These are phyloP conservation scores for Plectosphaerella cucumerina DNA, from an alignment of 2,329 filamentous ascomycete species.

Conservation along the genomic window DNA sequence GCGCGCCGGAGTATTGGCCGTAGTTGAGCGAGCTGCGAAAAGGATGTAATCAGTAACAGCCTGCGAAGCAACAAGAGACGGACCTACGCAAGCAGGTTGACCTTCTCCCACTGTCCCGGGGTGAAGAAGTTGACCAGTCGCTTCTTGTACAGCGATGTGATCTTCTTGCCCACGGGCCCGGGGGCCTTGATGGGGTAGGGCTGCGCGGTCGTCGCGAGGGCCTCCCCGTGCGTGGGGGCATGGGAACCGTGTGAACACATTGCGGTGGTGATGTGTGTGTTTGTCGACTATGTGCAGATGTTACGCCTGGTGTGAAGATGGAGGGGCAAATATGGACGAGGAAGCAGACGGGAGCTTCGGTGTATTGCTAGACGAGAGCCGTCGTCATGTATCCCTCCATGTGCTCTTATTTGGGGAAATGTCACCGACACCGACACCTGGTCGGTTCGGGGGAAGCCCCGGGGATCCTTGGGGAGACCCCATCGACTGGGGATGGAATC, in stretches of 20 bases:
- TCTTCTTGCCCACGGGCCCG: constrained; percentile 7
- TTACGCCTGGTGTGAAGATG: neutral
- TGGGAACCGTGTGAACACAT: constrained; percentile 9
- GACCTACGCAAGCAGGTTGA: constrained; percentile 13
- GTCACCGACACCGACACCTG: neutral
- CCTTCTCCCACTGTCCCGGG: constrained; percentile 16
- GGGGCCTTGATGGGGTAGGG: constrained; percentile 8
- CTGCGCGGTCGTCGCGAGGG: constrained; percentile 7
- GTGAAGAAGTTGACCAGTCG: constrained; percentile 15
- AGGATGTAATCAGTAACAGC: neutral
- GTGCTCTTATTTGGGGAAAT: neutral
- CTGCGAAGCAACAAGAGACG: neutral
- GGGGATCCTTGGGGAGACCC: no score
- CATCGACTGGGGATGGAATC: no score
- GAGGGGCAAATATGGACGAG: neutral
- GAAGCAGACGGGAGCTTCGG: neutral
- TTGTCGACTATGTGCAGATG: no score
- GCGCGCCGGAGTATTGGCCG: constrained; percentile 7
- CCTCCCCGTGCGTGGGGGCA: neutral
- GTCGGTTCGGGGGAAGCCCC: no score
- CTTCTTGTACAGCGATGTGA: constrained; percentile 12
- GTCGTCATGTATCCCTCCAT: neutral
- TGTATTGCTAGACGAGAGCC: neutral
- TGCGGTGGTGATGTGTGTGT: neutral
- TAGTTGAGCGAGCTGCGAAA: constrained; percentile 10